Evolutionary conservation across 2,329 filamentous ascomycete genomes (phyloP).

Genomic region (Sporothrix pallida): DNA sequence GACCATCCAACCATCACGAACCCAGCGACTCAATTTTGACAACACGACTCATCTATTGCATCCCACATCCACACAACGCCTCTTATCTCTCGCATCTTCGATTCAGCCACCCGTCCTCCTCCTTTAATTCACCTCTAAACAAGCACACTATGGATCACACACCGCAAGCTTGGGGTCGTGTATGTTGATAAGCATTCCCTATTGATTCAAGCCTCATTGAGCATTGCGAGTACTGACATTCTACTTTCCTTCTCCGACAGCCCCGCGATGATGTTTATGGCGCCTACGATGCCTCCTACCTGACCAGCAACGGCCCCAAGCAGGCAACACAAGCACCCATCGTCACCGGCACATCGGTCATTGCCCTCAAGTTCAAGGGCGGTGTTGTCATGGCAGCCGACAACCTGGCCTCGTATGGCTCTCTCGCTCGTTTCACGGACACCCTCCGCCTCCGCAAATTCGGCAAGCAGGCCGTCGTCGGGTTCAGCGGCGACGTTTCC

Average conservation of each 20-base stretch:
- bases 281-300: conserved; percentile 85
- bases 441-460: conserved; percentile 94
- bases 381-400: conserved; percentile 97
- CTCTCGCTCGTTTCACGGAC: conserved; percentile 93
- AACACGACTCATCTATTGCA: neutral
- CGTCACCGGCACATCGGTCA: conserved; percentile 94
- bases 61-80: neutral
- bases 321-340: conserved; percentile 90
- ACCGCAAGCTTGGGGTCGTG: conserved; percentile 74
- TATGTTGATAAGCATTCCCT: conserved; percentile 51
- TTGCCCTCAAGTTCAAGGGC: conserved; percentile 94
- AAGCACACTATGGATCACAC: conserved; percentile 67
- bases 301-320: conserved; percentile 72
- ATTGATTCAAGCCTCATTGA: neutral
- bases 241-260: conserved; percentile 54
- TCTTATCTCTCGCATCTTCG: neutral
- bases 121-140: conserved; percentile 5
- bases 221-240: too few relatives aligned
- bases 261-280: conserved; percentile 98
- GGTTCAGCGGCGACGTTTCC: conserved; percentile 95
- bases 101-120: neutral
- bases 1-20: neutral
- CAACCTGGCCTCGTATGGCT: conserved; percentile 97
- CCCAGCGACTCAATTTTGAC: neutral
- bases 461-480: conserved; percentile 81